Evolutionary conservation across 495 filamentous ascomycete species (phyloP), one percentile per base, ranked within the genome.

Genomic region (Hapsidospora chrysogenum): DNA sequence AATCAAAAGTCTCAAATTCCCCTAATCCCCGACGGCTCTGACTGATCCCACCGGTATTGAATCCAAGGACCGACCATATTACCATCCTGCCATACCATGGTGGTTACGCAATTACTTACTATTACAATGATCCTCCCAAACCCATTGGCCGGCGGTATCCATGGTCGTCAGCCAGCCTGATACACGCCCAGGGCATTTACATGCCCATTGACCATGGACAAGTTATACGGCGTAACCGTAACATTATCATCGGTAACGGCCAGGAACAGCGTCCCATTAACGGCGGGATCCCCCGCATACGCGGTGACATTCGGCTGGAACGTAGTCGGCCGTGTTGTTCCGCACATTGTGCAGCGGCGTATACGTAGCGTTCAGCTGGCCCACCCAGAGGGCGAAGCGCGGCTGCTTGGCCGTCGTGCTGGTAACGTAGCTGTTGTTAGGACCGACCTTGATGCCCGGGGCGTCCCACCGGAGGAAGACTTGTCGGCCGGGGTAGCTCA

Each of bases 351-450:
- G 65, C 41, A 92, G 53, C 1, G 74, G 61, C 2, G 82, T 72
- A 51, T 92, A 92, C 0, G 85, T 92, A 16, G 84, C 61, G 42
- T 94, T 92, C 21, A 92, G 57, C 67, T 92, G 85, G n/a, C 58
- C 63, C 6, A 79, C 70, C 83, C 81, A 94, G 1, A 68, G 68
- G 2, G 85, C 85, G 26, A 66, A 94, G 25, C 51, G 49, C 0
- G 82, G 76, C 3, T 47, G 40, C 1, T 68, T 68, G 4, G 76
- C 80, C 0, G 41, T 51, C 0, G 60, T 63, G 4, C 66, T 56
- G 0, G 85, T 92, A 13, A 83, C 45, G 47, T 92, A 92, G 44
- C 65, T 76, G 49, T 78, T 78, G 48, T 94, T 86, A 2, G 84
- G 85, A 1, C 85, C 85, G 9, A 86, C 70, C 2, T 54, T 38